Percentiles rank a stretch among this genome's conserved stretches.
Evolutionary conservation across 805 yeast genomes (phyloP).

Genomic region (Saccharomycopsis fodiens): DNA sequence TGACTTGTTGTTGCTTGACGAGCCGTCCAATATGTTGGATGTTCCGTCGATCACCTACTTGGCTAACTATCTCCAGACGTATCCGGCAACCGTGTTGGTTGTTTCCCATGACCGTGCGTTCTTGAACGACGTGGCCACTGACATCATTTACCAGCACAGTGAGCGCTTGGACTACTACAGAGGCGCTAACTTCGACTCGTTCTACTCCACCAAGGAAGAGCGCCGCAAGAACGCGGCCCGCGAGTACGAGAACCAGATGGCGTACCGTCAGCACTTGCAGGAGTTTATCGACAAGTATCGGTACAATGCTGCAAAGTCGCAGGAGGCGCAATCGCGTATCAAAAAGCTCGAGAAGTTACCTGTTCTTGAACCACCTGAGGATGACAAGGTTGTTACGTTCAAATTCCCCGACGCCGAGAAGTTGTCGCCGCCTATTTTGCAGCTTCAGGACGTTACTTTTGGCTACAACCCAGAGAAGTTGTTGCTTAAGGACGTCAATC

Average conservation of each 20-base stretch:
- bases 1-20: constrained; percentile 86
- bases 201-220: constrained; percentile 91
- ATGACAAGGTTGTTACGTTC: constrained; percentile 76
- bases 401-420: constrained; percentile 93
- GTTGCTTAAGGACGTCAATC: constrained; percentile 67
- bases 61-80: constrained; percentile 81
- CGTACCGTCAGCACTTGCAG: constrained; percentile 87
- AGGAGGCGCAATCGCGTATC: constrained; percentile 97
- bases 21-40: constrained; percentile 99
- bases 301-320: constrained; percentile 95
- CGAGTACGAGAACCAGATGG: constrained; percentile 98
- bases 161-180: constrained; percentile 94
- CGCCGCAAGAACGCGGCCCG: constrained; percentile 86
- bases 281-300: constrained; percentile 92
- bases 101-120: constrained; percentile 98
- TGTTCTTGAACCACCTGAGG: constrained; percentile 86
- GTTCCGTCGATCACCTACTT: constrained; percentile 95
- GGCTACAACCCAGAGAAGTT: constrained; percentile 67
- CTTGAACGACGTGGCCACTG: constrained; percentile 96
- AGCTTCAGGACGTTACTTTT: constrained; percentile 77
- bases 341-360: constrained; percentile 95
- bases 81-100: constrained; percentile 87
- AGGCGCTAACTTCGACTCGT: constrained; percentile 88
- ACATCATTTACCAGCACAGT: constrained; percentile 94
- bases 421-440: constrained; percentile 88